A percentile compares a stretch with the other conserved stretches of the same genome.
Evolutionary conservation across 148 eudicot genomes (phyloP).

Genomic region (Heliosperma pusillum): DNA sequence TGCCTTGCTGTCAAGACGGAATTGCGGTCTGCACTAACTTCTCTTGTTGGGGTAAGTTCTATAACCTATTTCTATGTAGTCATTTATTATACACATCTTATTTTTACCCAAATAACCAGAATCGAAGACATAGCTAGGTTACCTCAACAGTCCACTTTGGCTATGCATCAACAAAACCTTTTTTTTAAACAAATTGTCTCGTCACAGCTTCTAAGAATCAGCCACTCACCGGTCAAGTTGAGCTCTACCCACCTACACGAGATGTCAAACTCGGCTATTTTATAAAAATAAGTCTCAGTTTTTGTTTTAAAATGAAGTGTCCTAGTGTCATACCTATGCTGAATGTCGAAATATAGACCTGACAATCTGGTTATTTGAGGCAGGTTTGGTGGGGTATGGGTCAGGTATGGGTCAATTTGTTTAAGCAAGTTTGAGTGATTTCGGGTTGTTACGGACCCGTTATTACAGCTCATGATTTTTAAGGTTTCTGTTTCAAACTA

Average conservation of each 20-base stretch:
- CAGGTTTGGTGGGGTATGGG: not conserved
- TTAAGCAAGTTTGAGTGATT: not conserved
- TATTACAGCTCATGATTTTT: not conserved
- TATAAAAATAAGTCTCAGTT: too few relatives aligned
- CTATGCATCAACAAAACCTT: too few relatives aligned
- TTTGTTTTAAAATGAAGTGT: not conserved
- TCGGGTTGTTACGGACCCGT: not conserved
- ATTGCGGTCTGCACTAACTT: slow-evolving; percentile 60
- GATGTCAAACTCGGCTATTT: too few relatives aligned
- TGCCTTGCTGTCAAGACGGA: slow-evolving; percentile 53
- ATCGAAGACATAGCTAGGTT: not conserved
- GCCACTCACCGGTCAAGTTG: too few relatives aligned
- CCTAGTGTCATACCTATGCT: not conserved
- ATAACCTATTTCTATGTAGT: not conserved
- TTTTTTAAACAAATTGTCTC: too few relatives aligned
- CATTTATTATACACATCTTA: not conserved
- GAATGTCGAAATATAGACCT: not conserved
- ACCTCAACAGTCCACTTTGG: too few relatives aligned
- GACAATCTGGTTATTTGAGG: not conserved
- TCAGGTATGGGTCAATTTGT: not conserved
- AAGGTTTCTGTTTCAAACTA: not conserved
- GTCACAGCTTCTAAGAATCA: too few relatives aligned
- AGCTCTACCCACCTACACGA: too few relatives aligned
- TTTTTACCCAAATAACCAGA: not conserved
- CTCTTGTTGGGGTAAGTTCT: slow-evolving; percentile 63